A percentile compares a stretch with the other conserved stretches of the same genome.
Evolutionary conservation across 371 early-diverging fungal species (phyloP).

Genomic region (Coemansia sp.): DNA sequence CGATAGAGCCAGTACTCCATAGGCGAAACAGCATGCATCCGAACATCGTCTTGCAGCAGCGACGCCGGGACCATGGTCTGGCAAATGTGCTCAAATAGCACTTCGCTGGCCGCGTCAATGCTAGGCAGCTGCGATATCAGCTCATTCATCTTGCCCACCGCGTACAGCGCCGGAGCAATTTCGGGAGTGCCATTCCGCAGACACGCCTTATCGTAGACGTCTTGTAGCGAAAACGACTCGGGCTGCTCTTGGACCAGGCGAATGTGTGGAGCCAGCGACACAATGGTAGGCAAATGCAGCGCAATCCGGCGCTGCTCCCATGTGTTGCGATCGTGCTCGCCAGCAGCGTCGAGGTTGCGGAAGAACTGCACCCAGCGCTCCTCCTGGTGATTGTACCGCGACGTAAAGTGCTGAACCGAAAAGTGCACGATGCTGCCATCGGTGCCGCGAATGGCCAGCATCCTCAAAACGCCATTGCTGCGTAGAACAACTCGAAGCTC

Average conservation of each 20-base stretch:
- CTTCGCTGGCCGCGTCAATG: conserved; percentile 36
- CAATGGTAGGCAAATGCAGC: conserved; percentile 89
- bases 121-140: conserved; percentile 26
- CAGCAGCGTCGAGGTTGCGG: conserved; percentile 80
- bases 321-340: conserved; percentile 55
- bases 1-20: conserved; percentile 90
- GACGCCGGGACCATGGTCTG: conserved; percentile 65
- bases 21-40: conserved; percentile 67
- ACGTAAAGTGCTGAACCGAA: conserved; percentile 87
- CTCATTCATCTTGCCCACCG: conserved; percentile 28
- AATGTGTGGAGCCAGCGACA: conserved; percentile 90
- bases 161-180: conserved; percentile 38
- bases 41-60: conserved; percentile 71
- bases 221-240: conserved; percentile 61
- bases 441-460: conserved; percentile 85
- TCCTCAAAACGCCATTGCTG: conserved; percentile 69
- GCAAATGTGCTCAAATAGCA: conserved; percentile 50
- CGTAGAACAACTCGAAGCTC: conserved; percentile 81
- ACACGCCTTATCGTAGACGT: conserved; percentile 43
- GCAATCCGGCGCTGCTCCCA: conserved; percentile 65
- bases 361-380: conserved; percentile 92
- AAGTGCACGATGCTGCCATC: conserved; percentile 89
- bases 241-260: conserved; percentile 90
- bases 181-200: conserved; percentile 29
- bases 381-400: conserved; percentile 85